Percentiles rank a stretch among this genome's conserved stretches.
Evolutionary conservation across 148 eudicot genomes (phyloP).

Genomic region (Simmondsia chinensis): DNA sequence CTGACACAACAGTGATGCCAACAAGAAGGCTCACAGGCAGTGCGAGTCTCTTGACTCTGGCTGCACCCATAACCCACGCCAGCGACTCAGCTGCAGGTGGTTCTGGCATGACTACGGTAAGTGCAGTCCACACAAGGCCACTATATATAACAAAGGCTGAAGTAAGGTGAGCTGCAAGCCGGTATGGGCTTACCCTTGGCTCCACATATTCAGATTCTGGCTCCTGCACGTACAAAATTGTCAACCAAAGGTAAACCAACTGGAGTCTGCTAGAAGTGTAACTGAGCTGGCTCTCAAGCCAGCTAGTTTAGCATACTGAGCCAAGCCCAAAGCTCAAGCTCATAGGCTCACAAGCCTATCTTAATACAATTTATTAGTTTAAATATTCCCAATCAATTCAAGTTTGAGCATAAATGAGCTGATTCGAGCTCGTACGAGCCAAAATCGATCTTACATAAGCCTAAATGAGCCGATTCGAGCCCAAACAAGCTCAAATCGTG

Average conservation of each 20-base stretch:
- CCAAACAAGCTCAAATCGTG: too few relatives aligned
- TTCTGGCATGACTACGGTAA: slow-evolving; percentile 98
- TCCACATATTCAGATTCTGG: slow-evolving; percentile 70
- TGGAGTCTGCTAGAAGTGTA: too few relatives aligned
- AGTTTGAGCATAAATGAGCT: not conserved
- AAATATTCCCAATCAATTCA: too few relatives aligned
- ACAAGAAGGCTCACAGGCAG: slow-evolving; percentile 84
- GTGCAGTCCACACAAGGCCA: slow-evolving; percentile 94
- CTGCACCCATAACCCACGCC: slow-evolving; percentile 88
- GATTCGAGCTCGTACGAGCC: too few relatives aligned
- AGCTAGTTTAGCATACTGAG: too few relatives aligned
- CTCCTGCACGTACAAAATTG: slow-evolving; percentile 41
- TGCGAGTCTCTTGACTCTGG: slow-evolving; percentile 78
- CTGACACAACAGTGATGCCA: slow-evolving; percentile 83
- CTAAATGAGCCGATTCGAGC: too few relatives aligned
- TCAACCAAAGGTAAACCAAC: too few relatives aligned
- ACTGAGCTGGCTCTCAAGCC: too few relatives aligned
- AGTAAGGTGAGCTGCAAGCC: slow-evolving; percentile 94
- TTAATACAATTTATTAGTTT: too few relatives aligned
- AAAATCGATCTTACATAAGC: too few relatives aligned
- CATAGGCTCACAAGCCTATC: too few relatives aligned
- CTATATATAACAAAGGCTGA: slow-evolving; percentile 83
- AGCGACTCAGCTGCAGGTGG: slow-evolving; percentile 93
- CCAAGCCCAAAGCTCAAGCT: too few relatives aligned
- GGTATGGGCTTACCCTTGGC: slow-evolving; percentile 97